Percentiles rank a stretch among this genome's conserved stretches.
Evolutionary conservation across 495 filamentous ascomycete genomes (phyloP).

Genomic region (Lophiotrema nucula): DNA sequence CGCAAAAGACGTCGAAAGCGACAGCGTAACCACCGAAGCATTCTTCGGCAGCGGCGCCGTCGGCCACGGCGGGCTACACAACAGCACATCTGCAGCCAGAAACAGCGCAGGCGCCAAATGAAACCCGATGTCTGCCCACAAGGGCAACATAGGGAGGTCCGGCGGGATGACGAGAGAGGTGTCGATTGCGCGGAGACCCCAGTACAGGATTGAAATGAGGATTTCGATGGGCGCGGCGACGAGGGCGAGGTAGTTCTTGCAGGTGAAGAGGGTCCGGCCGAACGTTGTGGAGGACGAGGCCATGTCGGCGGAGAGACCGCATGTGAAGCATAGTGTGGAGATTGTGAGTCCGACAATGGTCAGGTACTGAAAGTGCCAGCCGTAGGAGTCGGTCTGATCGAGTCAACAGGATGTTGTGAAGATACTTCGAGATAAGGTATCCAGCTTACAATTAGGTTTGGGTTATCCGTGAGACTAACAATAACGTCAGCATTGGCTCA

Average conservation of each 20-base stretch:
- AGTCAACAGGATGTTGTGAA: constrained; percentile 9
- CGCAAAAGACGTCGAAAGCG: constrained; percentile 62
- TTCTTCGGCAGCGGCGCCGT: constrained; percentile 51
- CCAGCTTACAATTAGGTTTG: neutral
- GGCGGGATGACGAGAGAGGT: constrained; percentile 50
- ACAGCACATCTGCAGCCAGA: constrained; percentile 67
- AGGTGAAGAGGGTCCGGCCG: constrained; percentile 61
- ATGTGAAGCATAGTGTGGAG: constrained; percentile 64
- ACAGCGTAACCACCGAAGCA: constrained; percentile 53
- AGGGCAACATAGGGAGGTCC: constrained; percentile 22
- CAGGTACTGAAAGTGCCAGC: constrained; percentile 81
- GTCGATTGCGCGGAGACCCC: constrained; percentile 70
- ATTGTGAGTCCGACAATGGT: constrained; percentile 75
- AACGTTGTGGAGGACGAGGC: constrained; percentile 58
- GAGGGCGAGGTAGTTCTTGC: constrained; percentile 73
- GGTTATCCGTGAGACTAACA: constrained; percentile 1
- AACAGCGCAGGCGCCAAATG: constrained; percentile 75
- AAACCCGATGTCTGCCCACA: constrained; percentile 66
- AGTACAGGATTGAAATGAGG: constrained; percentile 82
- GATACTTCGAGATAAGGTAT: neutral
- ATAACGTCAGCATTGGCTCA: neutral
- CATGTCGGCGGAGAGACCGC: constrained; percentile 74
- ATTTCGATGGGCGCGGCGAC: constrained; percentile 77
- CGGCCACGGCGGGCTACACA: constrained; percentile 76
- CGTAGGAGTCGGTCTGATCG: constrained; percentile 62